Percentiles rank a stretch among this genome's conserved stretches.
phyloP scores from a whole-genome alignment of 805 yeast genomes.

The Saccharomycopsis malanga region DNA sequence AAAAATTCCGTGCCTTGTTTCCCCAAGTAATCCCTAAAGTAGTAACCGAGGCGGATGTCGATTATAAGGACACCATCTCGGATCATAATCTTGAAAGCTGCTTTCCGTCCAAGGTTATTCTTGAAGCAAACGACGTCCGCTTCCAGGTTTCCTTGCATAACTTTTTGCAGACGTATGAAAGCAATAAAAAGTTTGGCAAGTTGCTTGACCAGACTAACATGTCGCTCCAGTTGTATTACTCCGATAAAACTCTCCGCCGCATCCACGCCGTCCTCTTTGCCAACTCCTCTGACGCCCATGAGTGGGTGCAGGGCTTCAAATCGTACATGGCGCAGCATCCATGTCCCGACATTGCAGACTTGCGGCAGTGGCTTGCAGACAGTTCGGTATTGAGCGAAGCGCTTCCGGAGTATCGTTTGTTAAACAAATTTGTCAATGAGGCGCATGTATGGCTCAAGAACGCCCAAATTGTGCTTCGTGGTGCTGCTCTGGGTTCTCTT shows the following conservation, averaged over 20 bases:
- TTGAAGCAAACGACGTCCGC: constrained; percentile 28
- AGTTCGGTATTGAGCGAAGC: constrained; percentile 46
- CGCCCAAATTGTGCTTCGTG: constrained; percentile 41
- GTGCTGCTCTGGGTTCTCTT: constrained; percentile 1
- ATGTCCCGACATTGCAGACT: constrained; percentile 40
- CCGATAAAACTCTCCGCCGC: constrained; percentile 46
- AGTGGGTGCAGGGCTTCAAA: constrained; percentile 46
- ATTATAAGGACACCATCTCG: constrained; percentile 33
- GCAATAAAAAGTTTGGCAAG: constrained; percentile 15
- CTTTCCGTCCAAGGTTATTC: constrained; percentile 48
- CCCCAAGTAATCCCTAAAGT: constrained; percentile 24
- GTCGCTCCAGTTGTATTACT: constrained; percentile 40
- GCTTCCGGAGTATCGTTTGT: constrained; percentile 31
- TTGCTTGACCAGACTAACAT: constrained; percentile 23
- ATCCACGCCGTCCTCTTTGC: constrained; percentile 31
- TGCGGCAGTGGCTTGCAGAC: constrained; percentile 40
- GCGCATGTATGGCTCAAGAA: constrained; percentile 48
- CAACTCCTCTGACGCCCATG: constrained; percentile 39
- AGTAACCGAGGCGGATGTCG: constrained; percentile 27
- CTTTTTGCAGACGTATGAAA: constrained; percentile 26
- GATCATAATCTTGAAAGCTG: constrained; percentile 46
- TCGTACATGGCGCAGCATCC: constrained; percentile 34
- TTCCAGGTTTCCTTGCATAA: constrained; percentile 29
- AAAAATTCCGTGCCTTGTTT: constrained; percentile 29
- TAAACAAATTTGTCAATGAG: constrained; percentile 37